Conservation (phyloP, 805 yeast species). For the Nakazawaea ishiwadae region DNA sequence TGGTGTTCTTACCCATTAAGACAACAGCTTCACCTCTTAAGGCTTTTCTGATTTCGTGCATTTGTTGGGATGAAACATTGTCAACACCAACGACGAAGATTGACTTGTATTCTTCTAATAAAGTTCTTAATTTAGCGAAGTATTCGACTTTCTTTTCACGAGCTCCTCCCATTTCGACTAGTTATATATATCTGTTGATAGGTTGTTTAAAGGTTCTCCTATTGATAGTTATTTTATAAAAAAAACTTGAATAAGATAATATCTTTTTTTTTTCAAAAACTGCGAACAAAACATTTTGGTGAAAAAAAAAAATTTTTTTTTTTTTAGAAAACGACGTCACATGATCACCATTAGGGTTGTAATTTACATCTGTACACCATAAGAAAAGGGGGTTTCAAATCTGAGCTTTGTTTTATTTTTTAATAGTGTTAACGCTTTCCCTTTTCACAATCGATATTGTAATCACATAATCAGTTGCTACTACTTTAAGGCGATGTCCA, state of each 20-base stretch:
- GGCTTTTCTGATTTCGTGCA: conserved; percentile 98
- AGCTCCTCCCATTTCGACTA: conserved; percentile 97
- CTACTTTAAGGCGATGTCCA: neutral
- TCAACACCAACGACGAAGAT: conserved; percentile 99
- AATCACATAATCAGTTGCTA: too few species aligned
- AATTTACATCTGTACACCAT: too few species aligned
- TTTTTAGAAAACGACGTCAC: too few species aligned
- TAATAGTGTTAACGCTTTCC: too few species aligned
- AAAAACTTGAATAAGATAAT: neutral
- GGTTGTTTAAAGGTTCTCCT: conserved; percentile 79
- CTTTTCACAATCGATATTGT: too few species aligned
- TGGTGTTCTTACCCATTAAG: conserved; percentile 99
- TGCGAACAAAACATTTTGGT: too few species aligned
- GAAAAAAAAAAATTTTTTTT: too few species aligned
- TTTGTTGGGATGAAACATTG: conserved; percentile 99
- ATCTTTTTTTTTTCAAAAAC: neutral
- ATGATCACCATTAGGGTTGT: too few species aligned
- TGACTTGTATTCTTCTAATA: conserved; percentile 95
- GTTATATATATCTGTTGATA: conserved; percentile 54
- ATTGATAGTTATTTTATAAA: neutral
- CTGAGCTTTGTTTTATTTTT: too few species aligned
- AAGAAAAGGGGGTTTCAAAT: too few species aligned
- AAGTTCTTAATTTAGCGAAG: conserved; percentile 91
- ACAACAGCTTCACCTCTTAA: conserved; percentile 94
- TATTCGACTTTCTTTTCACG: conserved; percentile 96